phyloP scores from a whole-genome alignment of 305 asterid genomes.

The Withania somnifera region DNA sequence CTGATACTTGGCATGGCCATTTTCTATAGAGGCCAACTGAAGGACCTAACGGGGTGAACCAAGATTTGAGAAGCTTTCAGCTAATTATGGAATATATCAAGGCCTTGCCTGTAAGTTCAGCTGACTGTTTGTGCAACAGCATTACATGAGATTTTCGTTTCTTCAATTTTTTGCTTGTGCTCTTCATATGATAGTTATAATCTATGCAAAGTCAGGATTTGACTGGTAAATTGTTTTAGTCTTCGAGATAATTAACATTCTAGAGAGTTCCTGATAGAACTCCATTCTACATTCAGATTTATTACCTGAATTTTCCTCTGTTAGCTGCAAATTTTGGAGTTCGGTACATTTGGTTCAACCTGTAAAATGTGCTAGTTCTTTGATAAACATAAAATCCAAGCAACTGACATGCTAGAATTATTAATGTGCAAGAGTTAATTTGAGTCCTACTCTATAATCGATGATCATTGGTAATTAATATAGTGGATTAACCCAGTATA shows the following conservation, averaged over 20 bases:
- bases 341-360: background rate
- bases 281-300: background rate
- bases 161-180: background rate
- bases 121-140: background rate
- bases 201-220: background rate
- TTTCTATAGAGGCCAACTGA: conserved; percentile 54
- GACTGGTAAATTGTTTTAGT: background rate
- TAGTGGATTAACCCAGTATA: no score
- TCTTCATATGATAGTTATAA: background rate
- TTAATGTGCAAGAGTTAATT: no score
- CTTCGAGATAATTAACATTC: background rate
- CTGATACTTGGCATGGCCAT: background rate
- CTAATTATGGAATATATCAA: conserved; percentile 84
- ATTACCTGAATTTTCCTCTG: background rate
- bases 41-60: conserved; percentile 44
- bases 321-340: background rate
- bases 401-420: no score
- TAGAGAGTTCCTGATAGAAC: background rate
- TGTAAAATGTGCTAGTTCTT: background rate
- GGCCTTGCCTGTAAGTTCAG: conserved; percentile 82
- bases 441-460: no score
- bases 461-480: no score
- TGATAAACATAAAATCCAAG: background rate
- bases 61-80: conserved; percentile 92
- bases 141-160: background rate